Evolutionary conservation across 768 basidiomycete species (phyloP), one percentile per base, ranked within the genome.

Genomic region (Russula ochroleuca): DNA sequence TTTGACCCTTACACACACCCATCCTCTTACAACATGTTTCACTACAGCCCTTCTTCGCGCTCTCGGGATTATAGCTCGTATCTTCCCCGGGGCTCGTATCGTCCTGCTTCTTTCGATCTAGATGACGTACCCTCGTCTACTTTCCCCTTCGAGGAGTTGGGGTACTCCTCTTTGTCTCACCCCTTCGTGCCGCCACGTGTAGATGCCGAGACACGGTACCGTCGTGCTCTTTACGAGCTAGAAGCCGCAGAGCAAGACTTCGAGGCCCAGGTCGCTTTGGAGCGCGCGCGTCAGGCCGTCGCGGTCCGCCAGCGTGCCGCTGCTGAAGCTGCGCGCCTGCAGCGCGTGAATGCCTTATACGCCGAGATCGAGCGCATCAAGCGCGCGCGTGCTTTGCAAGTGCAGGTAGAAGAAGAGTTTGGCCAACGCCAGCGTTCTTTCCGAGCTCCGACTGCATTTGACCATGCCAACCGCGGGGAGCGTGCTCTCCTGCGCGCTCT

Each of bases 241-340:
- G 57, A 57, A 41, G 59, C 56, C 5, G 68, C 68, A 25, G 68
- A 67, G 50, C 55, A 59, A 23, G 68, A 68, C 23, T 67, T 54
- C 13, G 55, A 59, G 28, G 45, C 55, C 21, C 47, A 53, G 6
- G 5, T 68, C 1, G 33, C 59, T 21, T 37, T 59, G 13, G 41
- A 51, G 52, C 50, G 47, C 6, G 58, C 45, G 9, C 55, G 57
- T 38, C 50, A 55, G 48, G 48, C 31, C 5, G 62, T 66, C 33
- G 6, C 41, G 19, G 15, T 43, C 21, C 59, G 61, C 19, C 59
- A 47, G 25, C 57, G 43, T 37, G 65, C 56, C 3, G 55, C 55
- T 13, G 48, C 56, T 17, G 49, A 61, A 23, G 54, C 59, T 45
- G 40, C 19, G 19, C 54, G 54, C 31, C 54, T 54, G 10, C 31